Conservation (phyloP, 345 rosid genomes). For the Eucalyptus erythrocorys region DNA sequence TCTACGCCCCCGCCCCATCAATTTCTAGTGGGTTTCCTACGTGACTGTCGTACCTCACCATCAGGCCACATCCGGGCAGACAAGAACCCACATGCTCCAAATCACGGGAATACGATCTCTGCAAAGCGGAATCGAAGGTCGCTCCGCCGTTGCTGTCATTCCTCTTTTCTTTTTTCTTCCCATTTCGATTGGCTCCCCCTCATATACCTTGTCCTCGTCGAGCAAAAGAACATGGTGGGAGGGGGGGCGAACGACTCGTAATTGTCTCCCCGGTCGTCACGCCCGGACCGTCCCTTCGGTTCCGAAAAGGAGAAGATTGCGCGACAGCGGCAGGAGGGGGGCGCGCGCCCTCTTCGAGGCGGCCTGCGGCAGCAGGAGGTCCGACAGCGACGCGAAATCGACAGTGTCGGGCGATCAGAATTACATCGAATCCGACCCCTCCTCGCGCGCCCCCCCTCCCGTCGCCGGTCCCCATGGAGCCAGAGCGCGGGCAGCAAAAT, state of each 20-base stretch:
- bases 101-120: not conserved
- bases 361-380: not conserved
- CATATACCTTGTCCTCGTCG: not conserved
- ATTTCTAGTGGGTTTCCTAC: not conserved
- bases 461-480: not conserved
- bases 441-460: not conserved
- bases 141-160: not conserved
- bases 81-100: not conserved
- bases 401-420: not conserved
- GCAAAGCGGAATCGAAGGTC: not conserved
- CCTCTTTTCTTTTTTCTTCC: not conserved
- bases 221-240: not conserved
- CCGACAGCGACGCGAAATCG: not conserved
- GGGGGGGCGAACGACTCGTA: not conserved
- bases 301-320: not conserved
- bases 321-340: not conserved
- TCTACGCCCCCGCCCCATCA: not conserved
- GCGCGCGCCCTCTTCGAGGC: not conserved
- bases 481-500: not conserved
- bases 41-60: not conserved
- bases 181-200: not conserved
- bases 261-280: not conserved
- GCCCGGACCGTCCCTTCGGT: not conserved
- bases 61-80: not conserved
- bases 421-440: not conserved